phyloP scores from a whole-genome alignment of 75 land plant genomes.

The Pinus albicaulis region DNA sequence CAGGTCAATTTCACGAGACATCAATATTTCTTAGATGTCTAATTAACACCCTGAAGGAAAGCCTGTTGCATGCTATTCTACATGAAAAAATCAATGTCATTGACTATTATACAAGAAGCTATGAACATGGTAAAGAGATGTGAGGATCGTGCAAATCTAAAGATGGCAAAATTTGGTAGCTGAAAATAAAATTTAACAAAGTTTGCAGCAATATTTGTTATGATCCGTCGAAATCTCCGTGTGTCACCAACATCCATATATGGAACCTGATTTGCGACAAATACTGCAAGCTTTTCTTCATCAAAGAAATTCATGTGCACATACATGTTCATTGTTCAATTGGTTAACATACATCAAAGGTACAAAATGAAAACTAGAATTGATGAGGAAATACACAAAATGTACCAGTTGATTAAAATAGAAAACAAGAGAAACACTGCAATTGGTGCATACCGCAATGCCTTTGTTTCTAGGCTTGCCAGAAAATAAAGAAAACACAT shows the following conservation, averaged over 20 bases:
- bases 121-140: background rate
- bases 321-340: background rate
- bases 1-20: too few relatives aligned
- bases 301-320: background rate
- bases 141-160: background rate
- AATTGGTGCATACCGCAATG: conserved; percentile 47
- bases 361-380: background rate
- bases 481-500: conserved; percentile 60
- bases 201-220: conserved; percentile 70
- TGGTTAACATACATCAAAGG: background rate
- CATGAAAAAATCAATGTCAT: background rate
- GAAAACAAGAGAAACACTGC: background rate
- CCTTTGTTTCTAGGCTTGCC: conserved; percentile 56
- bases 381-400: background rate
- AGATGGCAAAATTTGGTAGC: background rate
- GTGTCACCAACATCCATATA: conserved; percentile 57
- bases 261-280: conserved; percentile 54
- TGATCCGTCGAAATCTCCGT: conserved; percentile 58
- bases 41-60: too few relatives aligned
- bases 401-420: background rate
- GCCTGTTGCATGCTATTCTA: background rate
- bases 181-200: conserved; percentile 46
- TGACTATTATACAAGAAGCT: background rate
- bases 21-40: too few relatives aligned
- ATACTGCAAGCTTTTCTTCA: conserved; percentile 51